A percentile compares a stretch with the other conserved stretches of the same genome.
Evolutionary conservation across 2,329 filamentous ascomycete species (phyloP).

Genomic region (Claviceps citrina): DNA sequence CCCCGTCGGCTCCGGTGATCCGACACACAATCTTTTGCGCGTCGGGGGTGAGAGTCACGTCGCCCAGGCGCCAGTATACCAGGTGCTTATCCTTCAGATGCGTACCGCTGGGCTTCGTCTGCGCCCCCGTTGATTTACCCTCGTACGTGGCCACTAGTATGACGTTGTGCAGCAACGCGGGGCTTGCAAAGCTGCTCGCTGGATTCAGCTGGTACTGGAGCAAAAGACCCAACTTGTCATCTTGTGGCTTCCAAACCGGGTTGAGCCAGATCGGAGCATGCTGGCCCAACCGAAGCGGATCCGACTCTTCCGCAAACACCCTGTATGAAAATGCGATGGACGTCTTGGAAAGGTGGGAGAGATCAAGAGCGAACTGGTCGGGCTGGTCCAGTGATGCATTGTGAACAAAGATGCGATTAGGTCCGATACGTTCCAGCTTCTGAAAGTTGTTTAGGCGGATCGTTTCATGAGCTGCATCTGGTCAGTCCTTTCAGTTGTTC

Average conservation of each 20-base stretch:
- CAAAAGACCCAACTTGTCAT: conserved; percentile 73
- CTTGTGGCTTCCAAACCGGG: conserved; percentile 69
- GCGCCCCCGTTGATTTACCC: conserved; percentile 49
- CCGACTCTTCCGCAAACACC: conserved; percentile 51
- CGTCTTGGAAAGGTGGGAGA: conserved; percentile 56
- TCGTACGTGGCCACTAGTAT: conserved; percentile 59
- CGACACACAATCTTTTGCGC: conserved; percentile 69
- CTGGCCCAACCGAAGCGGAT: conserved; percentile 26
- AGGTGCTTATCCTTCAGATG: conserved; percentile 63
- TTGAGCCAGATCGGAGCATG: conserved; percentile 61
- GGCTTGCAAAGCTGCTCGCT: conserved; percentile 30
- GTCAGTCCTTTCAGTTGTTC: conserved; percentile 2
- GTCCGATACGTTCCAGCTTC: conserved; percentile 78
- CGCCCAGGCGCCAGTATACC: conserved; percentile 67
- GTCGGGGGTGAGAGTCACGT: conserved; percentile 51
- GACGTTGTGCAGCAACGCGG: conserved; percentile 50
- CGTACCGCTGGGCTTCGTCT: conserved; percentile 66
- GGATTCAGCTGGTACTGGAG: conserved; percentile 77
- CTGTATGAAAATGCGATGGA: conserved; percentile 87
- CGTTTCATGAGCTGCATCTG: conserved; percentile 36
- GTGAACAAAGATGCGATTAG: conserved; percentile 80
- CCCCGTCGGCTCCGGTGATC: conserved; percentile 56
- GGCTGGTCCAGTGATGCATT: conserved; percentile 47
- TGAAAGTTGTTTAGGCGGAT: conserved; percentile 80
- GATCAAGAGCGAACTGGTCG: conserved; percentile 66